Conservation (phyloP, 1,284 basidiomycete genomes). For the Puccinia novopanici region DNA sequence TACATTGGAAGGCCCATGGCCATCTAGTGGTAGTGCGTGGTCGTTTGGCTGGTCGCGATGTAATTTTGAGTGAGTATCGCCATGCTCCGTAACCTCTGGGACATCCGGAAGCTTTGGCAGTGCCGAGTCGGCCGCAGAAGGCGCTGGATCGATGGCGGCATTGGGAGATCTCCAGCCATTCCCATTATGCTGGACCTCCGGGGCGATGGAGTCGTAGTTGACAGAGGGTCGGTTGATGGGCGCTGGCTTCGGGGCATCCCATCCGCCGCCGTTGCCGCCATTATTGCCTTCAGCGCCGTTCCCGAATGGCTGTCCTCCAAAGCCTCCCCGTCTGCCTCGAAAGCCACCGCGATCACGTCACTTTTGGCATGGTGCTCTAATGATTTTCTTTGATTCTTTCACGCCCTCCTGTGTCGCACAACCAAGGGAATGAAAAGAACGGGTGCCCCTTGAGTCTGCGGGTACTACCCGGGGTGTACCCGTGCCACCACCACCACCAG, state of each 20-base stretch:
- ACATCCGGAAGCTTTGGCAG: not conserved
- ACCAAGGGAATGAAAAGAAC: too few relatives aligned
- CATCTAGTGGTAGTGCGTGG: not conserved
- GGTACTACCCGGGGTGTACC: too few relatives aligned
- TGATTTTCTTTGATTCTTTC: too few relatives aligned
- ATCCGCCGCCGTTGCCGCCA: not conserved
- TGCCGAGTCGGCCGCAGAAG: not conserved
- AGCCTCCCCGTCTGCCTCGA: not conserved
- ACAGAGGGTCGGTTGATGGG: not conserved
- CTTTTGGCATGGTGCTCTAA: too few relatives aligned
- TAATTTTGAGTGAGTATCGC: not conserved
- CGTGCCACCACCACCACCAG: too few relatives aligned
- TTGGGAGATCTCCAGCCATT: not conserved
- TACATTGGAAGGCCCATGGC: not conserved
- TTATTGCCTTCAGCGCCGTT: not conserved
- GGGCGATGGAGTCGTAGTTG: conserved; percentile 12
- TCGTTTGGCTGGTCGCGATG: not conserved
- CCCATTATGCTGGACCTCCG: not conserved
- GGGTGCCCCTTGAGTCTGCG: too few relatives aligned
- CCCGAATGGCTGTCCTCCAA: not conserved
- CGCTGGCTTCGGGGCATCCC: not conserved
- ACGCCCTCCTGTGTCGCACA: too few relatives aligned
- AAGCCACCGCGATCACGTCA: not conserved
- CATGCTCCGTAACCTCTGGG: not conserved
- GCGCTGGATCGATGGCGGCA: not conserved